Evolutionary conservation across 2,329 filamentous ascomycete genomes (phyloP).

Genomic region (Beauveria asiatica): DNA sequence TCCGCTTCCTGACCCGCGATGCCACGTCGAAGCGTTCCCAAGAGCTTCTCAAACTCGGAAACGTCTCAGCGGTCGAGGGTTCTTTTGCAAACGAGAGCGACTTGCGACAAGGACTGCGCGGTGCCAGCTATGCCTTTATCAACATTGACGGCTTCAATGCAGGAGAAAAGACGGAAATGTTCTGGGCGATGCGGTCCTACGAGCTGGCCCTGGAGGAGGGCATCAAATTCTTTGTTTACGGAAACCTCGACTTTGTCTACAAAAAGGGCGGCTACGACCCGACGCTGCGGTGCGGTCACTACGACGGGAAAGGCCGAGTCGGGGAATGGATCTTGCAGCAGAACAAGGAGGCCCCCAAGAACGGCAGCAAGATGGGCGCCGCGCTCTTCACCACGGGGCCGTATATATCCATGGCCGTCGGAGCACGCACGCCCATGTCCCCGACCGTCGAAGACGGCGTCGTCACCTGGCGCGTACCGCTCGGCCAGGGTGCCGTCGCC

Average conservation of each 20-base stretch:
- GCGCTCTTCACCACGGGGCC: conserved; percentile 34
- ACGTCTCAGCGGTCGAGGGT: conserved; percentile 39
- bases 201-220: conserved; percentile 34
- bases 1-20: conserved; percentile 41
- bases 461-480: conserved; percentile 33
- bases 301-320: conserved; percentile 37
- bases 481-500: conserved; percentile 31
- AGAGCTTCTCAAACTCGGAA: conserved; percentile 31
- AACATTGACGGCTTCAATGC: conserved; percentile 47
- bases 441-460: conserved; percentile 31
- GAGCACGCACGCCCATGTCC: conserved; percentile 28
- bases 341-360: conserved; percentile 19
- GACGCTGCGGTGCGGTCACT: conserved; percentile 38
- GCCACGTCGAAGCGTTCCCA: conserved; percentile 30
- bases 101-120: conserved; percentile 35
- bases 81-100: conserved; percentile 36
- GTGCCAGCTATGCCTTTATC: conserved; percentile 40
- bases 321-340: conserved; percentile 37
- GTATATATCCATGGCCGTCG: conserved; percentile 38
- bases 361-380: conserved; percentile 22
- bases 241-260: conserved; percentile 39
- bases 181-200: conserved; percentile 36
- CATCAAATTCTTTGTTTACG: conserved; percentile 36
- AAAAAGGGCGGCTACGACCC: conserved; percentile 40
- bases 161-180: conserved; percentile 44